Evolutionary conservation across 108 stramenopile genomes (phyloP).

Genomic region (Nitzschia sp.): DNA sequence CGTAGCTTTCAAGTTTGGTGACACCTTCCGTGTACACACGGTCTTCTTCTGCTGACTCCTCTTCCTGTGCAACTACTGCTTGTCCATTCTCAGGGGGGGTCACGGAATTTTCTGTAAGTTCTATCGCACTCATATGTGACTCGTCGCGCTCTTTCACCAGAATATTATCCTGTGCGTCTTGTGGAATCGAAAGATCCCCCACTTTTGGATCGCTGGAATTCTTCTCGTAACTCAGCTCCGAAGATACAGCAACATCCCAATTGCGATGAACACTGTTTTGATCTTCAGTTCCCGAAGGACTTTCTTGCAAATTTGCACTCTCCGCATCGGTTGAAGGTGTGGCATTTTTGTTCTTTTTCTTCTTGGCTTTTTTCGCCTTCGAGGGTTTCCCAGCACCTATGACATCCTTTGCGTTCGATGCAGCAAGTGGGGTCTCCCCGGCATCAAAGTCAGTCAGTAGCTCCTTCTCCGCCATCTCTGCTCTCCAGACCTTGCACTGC

Average conservation of each 20-base stretch:
- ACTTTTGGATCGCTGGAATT: too few relatives aligned
- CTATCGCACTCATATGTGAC: too few relatives aligned
- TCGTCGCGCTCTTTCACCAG: too few relatives aligned
- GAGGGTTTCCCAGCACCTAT: constrained; percentile 14
- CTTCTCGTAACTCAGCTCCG: too few relatives aligned
- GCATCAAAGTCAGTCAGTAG: constrained; percentile 47
- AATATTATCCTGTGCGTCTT: too few relatives aligned
- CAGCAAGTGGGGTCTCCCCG: not conserved
- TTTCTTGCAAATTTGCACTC: not conserved
- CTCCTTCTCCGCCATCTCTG: constrained; percentile 68
- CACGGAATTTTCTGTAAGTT: too few relatives aligned
- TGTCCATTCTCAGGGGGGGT: too few relatives aligned
- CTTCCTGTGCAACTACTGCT: too few relatives aligned
- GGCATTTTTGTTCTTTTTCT: constrained; percentile 39
- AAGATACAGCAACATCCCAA: too few relatives aligned
- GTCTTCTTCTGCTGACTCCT: too few relatives aligned
- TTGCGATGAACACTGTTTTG: not conserved
- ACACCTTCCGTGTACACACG: not conserved
- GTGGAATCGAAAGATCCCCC: too few relatives aligned
- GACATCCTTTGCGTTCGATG: not conserved
- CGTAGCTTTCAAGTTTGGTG: not conserved
- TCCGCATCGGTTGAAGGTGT: not conserved
- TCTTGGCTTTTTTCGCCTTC: constrained; percentile 47
- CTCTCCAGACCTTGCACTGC: constrained; percentile 76
- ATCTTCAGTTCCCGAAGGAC: not conserved